Base-by-base conservation (phyloP, 257 asterid genomes). In the Datura wrightii region DNA sequence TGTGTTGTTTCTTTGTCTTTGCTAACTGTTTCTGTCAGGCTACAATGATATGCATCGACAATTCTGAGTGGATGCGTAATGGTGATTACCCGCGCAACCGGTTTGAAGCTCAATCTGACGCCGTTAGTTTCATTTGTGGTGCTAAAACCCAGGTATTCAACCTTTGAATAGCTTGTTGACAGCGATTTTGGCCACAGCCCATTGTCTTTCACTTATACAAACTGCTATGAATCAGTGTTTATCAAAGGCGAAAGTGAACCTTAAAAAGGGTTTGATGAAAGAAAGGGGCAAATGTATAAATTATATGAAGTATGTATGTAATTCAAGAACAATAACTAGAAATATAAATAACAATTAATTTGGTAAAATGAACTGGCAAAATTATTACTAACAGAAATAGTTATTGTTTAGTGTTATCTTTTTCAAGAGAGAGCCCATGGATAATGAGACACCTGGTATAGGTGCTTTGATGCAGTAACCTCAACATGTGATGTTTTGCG, bases 51-150 rank as follows among this genome's bases (percentile, higher is more conserved):
- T 97, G 98, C 89, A 85, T 97, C 88, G 99, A 97, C 87, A 92
- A 97, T 85, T 97, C 98, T 62, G 98, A 97, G 88, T 97, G 98
- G 98, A 97, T 95, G 99, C 93, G 99, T 62, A 97, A 95, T 83
- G 98, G 99, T 0, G 99, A 95, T 90, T 97, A 97, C 88, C 86
- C 96, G 19, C 95, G 96, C 48, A 92, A 84, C 84, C 90, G 98
- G 9, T 91, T 92, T 88, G 96, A 93, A 85, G 98, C 98, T 71
- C 99, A 97, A 89, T 88, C 94, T 10, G 98, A 95, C 69, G 98
- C 98, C 24, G 93, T 95, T 74, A 95, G 91, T 90, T 92, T 95
- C 86, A 92, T 97, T 41, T 97, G 98, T 82, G 95, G 99, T 83
- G 96, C 97, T 63, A 94, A 94, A 90, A 95, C 95, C 60, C 98